These are phyloP conservation scores for Artemisia argyi DNA, from an alignment of 129 eudicot genomes.

Conservation along the genomic window DNA sequence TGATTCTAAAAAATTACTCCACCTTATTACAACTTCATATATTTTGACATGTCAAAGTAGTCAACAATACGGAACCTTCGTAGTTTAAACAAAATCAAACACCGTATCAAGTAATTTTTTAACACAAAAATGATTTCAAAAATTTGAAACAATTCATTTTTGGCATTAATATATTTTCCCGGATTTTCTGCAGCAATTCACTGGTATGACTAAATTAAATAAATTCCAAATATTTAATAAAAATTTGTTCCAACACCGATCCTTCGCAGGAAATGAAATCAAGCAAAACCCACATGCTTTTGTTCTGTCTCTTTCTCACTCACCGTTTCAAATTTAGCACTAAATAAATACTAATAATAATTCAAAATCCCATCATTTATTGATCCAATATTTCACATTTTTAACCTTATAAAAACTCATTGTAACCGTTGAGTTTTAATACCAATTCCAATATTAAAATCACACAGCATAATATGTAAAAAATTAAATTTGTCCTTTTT, in stretches of 20 bases:
- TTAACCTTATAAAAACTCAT: constrained; percentile 16
- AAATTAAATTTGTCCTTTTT: not conserved
- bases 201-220: constrained; percentile 21
- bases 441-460: not conserved
- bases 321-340: constrained; percentile 20
- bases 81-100: not conserved
- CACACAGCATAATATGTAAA: not conserved
- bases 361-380: constrained; percentile 46
- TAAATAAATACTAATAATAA: constrained; percentile 15
- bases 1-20: no score
- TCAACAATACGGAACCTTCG: not conserved
- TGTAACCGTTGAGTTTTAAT: constrained; percentile 24
- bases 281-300: constrained; percentile 60
- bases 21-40: no score
- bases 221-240: constrained; percentile 6
- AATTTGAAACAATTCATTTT: constrained; percentile 4
- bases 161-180: constrained; percentile 24
- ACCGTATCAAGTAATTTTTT: not conserved
- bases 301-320: constrained; percentile 39
- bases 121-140: not conserved
- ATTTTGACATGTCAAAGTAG: no score
- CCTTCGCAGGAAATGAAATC: constrained; percentile 39
- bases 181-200: constrained; percentile 50
- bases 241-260: constrained; percentile 42
- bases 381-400: constrained; percentile 39